phyloP scores from a whole-genome alignment of 306 rosid genomes.

The Cicer pinnatifidum region DNA sequence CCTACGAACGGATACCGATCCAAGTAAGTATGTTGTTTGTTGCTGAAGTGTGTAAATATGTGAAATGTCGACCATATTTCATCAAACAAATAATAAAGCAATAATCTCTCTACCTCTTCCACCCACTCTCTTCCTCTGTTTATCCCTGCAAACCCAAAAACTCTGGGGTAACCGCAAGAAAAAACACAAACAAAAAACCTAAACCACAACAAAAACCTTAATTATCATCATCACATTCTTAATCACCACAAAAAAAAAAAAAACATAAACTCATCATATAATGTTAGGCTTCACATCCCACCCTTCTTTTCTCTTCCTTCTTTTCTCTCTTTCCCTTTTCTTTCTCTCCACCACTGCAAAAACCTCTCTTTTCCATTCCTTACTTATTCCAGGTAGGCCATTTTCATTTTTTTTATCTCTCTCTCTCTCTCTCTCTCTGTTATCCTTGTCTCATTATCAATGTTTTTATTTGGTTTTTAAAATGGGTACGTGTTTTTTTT shows the following conservation, averaged over 20 bases:
- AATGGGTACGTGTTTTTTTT: neutral
- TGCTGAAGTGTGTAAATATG: slow-evolving; percentile 1
- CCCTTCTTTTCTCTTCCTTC: slow-evolving; percentile 40
- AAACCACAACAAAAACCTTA: slow-evolving; percentile 17
- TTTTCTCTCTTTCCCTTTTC: slow-evolving; percentile 3
- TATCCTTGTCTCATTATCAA: neutral
- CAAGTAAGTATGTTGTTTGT: neutral
- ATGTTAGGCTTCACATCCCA: slow-evolving; percentile 52
- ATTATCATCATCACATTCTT: neutral
- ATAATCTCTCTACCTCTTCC: slow-evolving; percentile 8
- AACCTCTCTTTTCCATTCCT: slow-evolving; percentile 36
- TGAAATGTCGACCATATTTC: neutral
- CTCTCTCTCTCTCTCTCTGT: too few species aligned
- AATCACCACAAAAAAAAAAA: neutral
- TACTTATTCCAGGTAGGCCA: slow-evolving; percentile 44
- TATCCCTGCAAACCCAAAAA: slow-evolving; percentile 40
- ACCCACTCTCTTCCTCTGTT: slow-evolving; percentile 42
- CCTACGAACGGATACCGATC: neutral
- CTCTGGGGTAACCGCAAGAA: slow-evolving; percentile 46
- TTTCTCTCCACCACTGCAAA: slow-evolving; percentile 40
- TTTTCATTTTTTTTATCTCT: neutral
- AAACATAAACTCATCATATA: slow-evolving; percentile 11
- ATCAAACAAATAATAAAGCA: neutral
- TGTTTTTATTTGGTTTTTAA: neutral
- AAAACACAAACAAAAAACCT: slow-evolving; percentile 30